Evolutionary conservation across 805 yeast genomes (phyloP).

Genomic region (Pichia manshurica): DNA sequence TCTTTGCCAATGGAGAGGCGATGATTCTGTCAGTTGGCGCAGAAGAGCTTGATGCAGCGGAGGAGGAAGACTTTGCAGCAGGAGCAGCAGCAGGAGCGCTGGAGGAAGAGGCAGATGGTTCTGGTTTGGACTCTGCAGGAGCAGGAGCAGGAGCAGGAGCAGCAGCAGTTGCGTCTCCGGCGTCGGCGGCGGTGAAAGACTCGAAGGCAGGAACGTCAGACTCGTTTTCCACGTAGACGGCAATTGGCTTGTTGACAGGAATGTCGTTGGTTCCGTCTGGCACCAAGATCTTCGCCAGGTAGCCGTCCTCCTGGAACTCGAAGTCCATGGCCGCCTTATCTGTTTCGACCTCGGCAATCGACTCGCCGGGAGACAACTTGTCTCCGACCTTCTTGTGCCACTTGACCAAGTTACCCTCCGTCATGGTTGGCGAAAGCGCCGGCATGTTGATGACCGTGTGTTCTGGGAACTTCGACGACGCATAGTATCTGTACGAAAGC

Average conservation of each 20-base stretch:
- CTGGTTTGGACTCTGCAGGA: conserved; percentile 23
- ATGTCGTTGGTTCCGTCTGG: conserved; percentile 84
- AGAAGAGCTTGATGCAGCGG: conserved; percentile 32
- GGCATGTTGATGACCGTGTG: conserved; percentile 96
- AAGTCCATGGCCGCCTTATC: conserved; percentile 98
- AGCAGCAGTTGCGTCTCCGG: conserved; percentile 50
- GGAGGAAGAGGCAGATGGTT: conserved; percentile 1
- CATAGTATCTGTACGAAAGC: conserved; percentile 19
- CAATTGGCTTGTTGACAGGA: conserved; percentile 93
- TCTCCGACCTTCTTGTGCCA: conserved; percentile 94
- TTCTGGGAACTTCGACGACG: conserved; percentile 28
- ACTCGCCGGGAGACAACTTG: conserved; percentile 82
- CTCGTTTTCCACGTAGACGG: conserved; percentile 87
- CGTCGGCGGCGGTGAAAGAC: conserved; percentile 77
- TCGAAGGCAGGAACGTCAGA: conserved; percentile 84
- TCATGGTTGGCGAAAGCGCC: conserved; percentile 99
- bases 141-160: conserved; percentile 35
- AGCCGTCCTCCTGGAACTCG: conserved; percentile 97
- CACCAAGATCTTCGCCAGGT: conserved; percentile 76
- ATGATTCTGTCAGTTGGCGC: conserved; percentile 63
- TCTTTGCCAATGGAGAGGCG: conserved; percentile 95
- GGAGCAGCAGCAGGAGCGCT: conserved; percentile 26
- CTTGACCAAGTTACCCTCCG: conserved; percentile 83
- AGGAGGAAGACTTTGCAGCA: conserved; percentile 20
- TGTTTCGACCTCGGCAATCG: conserved; percentile 94